These are phyloP conservation scores for Trebouxia sp. DNA, from an alignment of 139 green algal species.

Conservation along the genomic window DNA sequence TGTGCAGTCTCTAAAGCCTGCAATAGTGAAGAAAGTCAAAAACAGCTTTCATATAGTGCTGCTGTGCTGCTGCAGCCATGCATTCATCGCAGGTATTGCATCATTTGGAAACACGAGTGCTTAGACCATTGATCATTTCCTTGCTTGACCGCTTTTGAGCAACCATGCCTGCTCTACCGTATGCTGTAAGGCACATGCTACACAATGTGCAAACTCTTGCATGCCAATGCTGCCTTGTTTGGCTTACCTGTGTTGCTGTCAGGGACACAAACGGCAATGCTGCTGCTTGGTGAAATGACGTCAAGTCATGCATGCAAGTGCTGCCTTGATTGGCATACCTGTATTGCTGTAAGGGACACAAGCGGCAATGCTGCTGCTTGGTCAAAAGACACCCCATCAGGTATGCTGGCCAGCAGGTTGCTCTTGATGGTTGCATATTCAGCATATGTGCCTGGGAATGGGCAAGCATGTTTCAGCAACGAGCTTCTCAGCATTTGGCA, in stretches of 20 bases:
- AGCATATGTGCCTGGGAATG: conserved; percentile 30
- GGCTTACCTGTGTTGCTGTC: background rate
- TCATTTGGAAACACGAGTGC: too few species aligned
- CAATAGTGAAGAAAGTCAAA: background rate
- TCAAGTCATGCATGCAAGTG: background rate
- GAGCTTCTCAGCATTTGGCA: too few species aligned
- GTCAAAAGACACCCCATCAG: background rate
- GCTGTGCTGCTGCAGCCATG: background rate
- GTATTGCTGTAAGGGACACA: background rate
- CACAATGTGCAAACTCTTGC: too few species aligned
- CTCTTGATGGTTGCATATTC: background rate
- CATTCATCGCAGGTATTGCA: too few species aligned
- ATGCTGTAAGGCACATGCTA: too few species aligned
- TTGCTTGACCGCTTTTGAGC: too few species aligned
- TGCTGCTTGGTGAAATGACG: conserved; percentile 6
- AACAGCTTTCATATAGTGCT: background rate
- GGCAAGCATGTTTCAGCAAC: background rate
- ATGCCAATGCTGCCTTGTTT: too few species aligned
- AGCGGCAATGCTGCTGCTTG: conserved; percentile 5
- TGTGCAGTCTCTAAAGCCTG: background rate
- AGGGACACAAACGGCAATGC: background rate
- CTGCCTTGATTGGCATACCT: too few species aligned
- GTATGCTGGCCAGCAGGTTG: background rate
- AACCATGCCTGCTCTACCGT: too few species aligned
- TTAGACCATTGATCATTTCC: too few species aligned